These are phyloP conservation scores for Rutstroemia sp. DNA, from an alignment of 2,329 filamentous ascomycete genomes.

Conservation along the genomic window DNA sequence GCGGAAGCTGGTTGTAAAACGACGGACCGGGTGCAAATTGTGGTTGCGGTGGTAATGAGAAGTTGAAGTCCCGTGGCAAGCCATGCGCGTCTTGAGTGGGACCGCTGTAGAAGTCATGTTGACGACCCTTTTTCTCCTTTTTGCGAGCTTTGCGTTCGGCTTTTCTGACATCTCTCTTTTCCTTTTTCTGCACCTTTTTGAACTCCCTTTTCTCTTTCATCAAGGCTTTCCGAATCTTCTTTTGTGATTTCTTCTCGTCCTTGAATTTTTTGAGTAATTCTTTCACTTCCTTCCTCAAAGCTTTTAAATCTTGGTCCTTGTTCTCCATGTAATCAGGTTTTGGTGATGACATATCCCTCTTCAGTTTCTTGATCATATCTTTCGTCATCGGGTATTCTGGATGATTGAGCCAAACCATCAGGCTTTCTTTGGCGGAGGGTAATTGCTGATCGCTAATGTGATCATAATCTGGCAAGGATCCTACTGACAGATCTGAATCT, in stretches of 20 bases:
- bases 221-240: conserved; percentile 7
- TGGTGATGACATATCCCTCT: conserved; percentile 37
- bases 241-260: conserved; percentile 33
- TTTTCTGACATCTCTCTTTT: neutral
- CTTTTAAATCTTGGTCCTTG: conserved; percentile 28
- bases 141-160: conserved; percentile 16
- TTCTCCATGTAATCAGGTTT: conserved; percentile 19
- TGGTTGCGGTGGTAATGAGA: neutral
- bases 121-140: conserved; percentile 17
- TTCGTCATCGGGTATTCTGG: conserved; percentile 43
- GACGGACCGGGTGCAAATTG: neutral
- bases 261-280: conserved; percentile 39
- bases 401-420: conserved; percentile 42
- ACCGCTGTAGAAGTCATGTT: conserved; percentile 8
- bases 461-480: conserved; percentile 47
- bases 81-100: neutral
- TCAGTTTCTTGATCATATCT: conserved; percentile 36
- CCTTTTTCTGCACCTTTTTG: neutral
- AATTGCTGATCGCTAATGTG: conserved; percentile 43
- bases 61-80: neutral
- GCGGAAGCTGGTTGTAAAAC: neutral
- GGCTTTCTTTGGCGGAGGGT: conserved; percentile 36
- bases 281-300: conserved; percentile 39
- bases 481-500: conserved; percentile 35
- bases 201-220: conserved; percentile 15